These are phyloP conservation scores for Crithidia bombi DNA, from an alignment of 208 protist genomes.

Conservation along the genomic window DNA sequence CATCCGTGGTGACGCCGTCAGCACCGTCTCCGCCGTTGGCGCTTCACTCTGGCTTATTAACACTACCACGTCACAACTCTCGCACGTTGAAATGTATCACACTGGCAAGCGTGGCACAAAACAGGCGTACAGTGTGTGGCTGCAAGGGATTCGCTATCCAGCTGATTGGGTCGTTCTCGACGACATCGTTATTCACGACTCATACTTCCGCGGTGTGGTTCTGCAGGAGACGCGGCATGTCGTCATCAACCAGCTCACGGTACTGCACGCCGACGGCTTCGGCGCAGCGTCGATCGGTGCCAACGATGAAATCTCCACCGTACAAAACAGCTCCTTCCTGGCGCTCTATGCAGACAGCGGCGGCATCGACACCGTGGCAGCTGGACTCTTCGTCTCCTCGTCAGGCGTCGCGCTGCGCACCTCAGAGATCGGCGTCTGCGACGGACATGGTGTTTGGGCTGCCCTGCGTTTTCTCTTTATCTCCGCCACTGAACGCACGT, in stretches of 20 bases:
- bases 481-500: constrained; percentile 21
- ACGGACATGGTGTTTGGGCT: constrained; percentile 46
- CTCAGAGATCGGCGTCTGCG: constrained; percentile 31
- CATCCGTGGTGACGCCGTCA: constrained; percentile 53
- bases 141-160: constrained; percentile 21
- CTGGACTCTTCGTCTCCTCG: constrained; percentile 36
- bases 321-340: constrained; percentile 27
- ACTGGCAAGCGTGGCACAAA: constrained; percentile 45
- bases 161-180: constrained; percentile 25
- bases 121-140: constrained; percentile 37
- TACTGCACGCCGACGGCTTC: constrained; percentile 35
- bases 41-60: constrained; percentile 23
- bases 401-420: constrained; percentile 27
- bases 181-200: constrained; percentile 34
- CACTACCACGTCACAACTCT: constrained; percentile 20
- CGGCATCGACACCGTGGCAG: constrained; percentile 32
- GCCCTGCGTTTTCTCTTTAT: constrained; percentile 40
- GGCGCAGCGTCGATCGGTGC: constrained; percentile 40
- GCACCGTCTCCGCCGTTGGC: constrained; percentile 32
- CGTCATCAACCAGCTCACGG: constrained; percentile 19
- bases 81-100: constrained; percentile 45
- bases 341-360: constrained; percentile 23
- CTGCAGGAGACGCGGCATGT: constrained; percentile 38
- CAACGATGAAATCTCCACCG: constrained; percentile 17
- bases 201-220: constrained; percentile 47